phyloP scores from a whole-genome alignment of 805 yeast genomes.

The Pichia rugopelliculosa region DNA sequence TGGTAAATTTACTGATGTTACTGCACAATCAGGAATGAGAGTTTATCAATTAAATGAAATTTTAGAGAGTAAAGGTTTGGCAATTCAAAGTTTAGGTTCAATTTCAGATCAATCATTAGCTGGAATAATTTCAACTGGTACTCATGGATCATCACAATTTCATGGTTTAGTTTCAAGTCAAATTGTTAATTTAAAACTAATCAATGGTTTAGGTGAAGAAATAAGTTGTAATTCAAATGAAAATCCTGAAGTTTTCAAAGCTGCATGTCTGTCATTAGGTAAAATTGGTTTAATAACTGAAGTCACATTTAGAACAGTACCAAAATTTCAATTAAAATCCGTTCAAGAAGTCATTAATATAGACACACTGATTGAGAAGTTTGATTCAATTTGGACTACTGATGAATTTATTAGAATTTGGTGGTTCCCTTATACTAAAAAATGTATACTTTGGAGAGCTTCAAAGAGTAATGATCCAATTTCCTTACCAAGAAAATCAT shows the following conservation, averaged over 20 bases:
- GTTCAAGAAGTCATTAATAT: slow-evolving; percentile 76
- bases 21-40: slow-evolving; percentile 91
- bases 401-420: slow-evolving; percentile 89
- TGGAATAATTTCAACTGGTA: slow-evolving; percentile 94
- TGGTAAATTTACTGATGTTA: slow-evolving; percentile 76
- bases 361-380: slow-evolving; percentile 58
- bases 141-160: slow-evolving; percentile 91
- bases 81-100: slow-evolving; percentile 88
- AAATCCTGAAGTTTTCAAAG: slow-evolving; percentile 62
- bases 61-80: slow-evolving; percentile 57
- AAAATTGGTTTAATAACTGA: slow-evolving; percentile 84
- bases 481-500: slow-evolving; percentile 59
- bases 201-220: slow-evolving; percentile 69
- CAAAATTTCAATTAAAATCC: slow-evolving; percentile 73
- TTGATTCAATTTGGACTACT: slow-evolving; percentile 80
- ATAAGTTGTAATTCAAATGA: slow-evolving; percentile 60
- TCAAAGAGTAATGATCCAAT: slow-evolving; percentile 59
- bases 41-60: slow-evolving; percentile 64
- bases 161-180: slow-evolving; percentile 90
- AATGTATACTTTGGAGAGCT: slow-evolving; percentile 89
- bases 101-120: slow-evolving; percentile 90
- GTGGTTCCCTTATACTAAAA: slow-evolving; percentile 94
- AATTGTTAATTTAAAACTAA: slow-evolving; percentile 66
- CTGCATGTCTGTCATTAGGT: slow-evolving; percentile 80
- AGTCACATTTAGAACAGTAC: slow-evolving; percentile 79